A percentile compares a stretch with the other conserved stretches of the same genome.
Evolutionary conservation across 495 filamentous ascomycete genomes (phyloP).

Genomic region (Amniculicola lignicola): DNA sequence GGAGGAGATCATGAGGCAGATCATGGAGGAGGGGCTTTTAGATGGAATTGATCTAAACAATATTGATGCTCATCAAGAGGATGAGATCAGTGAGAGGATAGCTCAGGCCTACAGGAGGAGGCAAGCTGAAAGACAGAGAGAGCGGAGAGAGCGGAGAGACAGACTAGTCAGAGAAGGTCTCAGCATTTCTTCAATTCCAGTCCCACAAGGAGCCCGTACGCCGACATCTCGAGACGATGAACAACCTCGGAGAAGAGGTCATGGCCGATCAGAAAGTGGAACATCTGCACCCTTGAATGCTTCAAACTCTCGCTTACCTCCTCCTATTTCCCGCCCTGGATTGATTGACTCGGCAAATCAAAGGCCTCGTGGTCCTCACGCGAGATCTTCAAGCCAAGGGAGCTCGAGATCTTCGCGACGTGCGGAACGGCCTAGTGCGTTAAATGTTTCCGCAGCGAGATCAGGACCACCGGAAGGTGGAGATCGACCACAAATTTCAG

Average conservation of each 20-base stretch:
- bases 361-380: slow-evolving; percentile 43
- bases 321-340: slow-evolving; percentile 56
- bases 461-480: slow-evolving; percentile 54
- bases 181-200: slow-evolving; percentile 1
- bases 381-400: slow-evolving; percentile 53
- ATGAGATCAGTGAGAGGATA: slow-evolving; percentile 83
- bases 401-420: slow-evolving; percentile 33
- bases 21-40: slow-evolving; percentile 80
- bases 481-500: slow-evolving; percentile 43
- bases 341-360: slow-evolving; percentile 50
- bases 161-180: slow-evolving; percentile 42
- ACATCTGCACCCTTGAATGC: slow-evolving; percentile 29
- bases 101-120: slow-evolving; percentile 78
- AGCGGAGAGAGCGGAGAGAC: slow-evolving; percentile 37
- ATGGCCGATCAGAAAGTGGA: slow-evolving; percentile 29
- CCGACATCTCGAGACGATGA: slow-evolving; percentile 22
- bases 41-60: slow-evolving; percentile 83
- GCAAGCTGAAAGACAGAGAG: slow-evolving; percentile 53
- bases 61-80: slow-evolving; percentile 69
- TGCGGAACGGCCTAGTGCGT: slow-evolving; percentile 9
- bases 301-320: slow-evolving; percentile 42
- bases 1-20: slow-evolving; percentile 84
- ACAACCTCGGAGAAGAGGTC: slow-evolving; percentile 18
- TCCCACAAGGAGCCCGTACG: slow-evolving; percentile 18
- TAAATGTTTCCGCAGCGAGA: slow-evolving; percentile 28